Base-by-base conservation (phyloP, 108 stramenopile genomes). In the Cyclotella choctawhatcheeana region DNA sequence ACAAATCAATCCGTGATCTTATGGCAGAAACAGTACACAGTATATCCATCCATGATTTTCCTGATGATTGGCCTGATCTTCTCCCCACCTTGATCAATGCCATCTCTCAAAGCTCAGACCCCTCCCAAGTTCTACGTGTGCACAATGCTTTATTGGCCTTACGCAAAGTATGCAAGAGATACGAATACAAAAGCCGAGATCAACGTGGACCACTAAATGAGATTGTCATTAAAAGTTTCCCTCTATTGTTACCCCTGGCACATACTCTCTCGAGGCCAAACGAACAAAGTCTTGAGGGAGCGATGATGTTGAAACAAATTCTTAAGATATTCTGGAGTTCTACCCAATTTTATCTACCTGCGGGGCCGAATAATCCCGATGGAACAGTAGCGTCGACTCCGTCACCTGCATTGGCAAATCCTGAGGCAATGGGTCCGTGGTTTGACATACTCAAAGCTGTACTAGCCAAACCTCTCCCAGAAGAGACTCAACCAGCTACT, bases 251-350 rank as follows among this genome's bases (percentile, higher is more conserved):
- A 21, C 88, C 92, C 10, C 69, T 97, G 12, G 91, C 91, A 16
- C 87, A 89, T 47, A 61, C 85, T 2, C 65, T 93, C 43, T 85
- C 79, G 31, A 63, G 67, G 13, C 86, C 84, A 6, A 84, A 88
- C 22, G 88, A 93, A 67, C 69, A 93, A 56, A 82, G 82, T 27
- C 72, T 94, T n/a, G 94, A 96, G 67, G 90, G 87, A 14, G 95
- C 93, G n/a, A 78, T 93, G 89, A 94, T 94, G 87, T 82, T 97
- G 34, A 97, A 97, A 72, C 91, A 97, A 70, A 95, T 94, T 64
- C 89, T 99, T 37, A 97, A 99, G 83, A 96, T 97, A 56, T 99
- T 99, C 71, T 99, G 96, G 95, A 86, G 84, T n/a, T 87, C 90
- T 14, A 99, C 98, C 21, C 97, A 97, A 74, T 98, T 98, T 64